Evolutionary conservation across 2,329 filamentous ascomycete species (phyloP).

Genomic region (Cercospora sojina): DNA sequence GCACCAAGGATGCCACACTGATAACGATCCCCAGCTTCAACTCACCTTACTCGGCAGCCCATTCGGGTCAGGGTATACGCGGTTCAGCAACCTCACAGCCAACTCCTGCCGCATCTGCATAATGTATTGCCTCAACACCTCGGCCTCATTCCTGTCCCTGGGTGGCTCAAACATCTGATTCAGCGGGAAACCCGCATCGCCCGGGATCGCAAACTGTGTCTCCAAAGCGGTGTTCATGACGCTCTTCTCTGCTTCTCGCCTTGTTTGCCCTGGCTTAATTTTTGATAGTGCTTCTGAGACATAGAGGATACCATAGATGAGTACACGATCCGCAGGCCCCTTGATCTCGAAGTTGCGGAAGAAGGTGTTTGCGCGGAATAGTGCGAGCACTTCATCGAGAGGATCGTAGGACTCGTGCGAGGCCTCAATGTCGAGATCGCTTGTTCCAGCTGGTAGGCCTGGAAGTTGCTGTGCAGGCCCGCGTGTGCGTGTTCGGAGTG

Average conservation of each 20-base stretch:
- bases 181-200: slow-evolving; percentile 86
- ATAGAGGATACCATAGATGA: slow-evolving; percentile 96
- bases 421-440: slow-evolving; percentile 65
- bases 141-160: slow-evolving; percentile 80
- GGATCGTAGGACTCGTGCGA: slow-evolving; percentile 94
- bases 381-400: slow-evolving; percentile 84
- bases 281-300: slow-evolving; percentile 86
- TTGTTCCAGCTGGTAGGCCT: slow-evolving; percentile 51
- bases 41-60: slow-evolving; percentile 62
- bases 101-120: slow-evolving; percentile 92
- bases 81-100: slow-evolving; percentile 74
- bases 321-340: slow-evolving; percentile 85
- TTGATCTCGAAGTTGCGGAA: slow-evolving; percentile 99
- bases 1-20: not conserved
- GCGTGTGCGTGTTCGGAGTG: slow-evolving; percentile 89
- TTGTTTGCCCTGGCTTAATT: slow-evolving; percentile 71
- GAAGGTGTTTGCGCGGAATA: slow-evolving; percentile 97
- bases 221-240: slow-evolving; percentile 90
- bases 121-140: slow-evolving; percentile 83
- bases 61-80: slow-evolving; percentile 76
- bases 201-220: slow-evolving; percentile 87
- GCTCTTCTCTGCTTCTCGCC: slow-evolving; percentile 69
- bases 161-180: slow-evolving; percentile 97
- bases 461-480: slow-evolving; percentile 89
- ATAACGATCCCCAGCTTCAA: not conserved